Base-by-base conservation (phyloP, 345 rosid species). In the Durio zibethinus region DNA sequence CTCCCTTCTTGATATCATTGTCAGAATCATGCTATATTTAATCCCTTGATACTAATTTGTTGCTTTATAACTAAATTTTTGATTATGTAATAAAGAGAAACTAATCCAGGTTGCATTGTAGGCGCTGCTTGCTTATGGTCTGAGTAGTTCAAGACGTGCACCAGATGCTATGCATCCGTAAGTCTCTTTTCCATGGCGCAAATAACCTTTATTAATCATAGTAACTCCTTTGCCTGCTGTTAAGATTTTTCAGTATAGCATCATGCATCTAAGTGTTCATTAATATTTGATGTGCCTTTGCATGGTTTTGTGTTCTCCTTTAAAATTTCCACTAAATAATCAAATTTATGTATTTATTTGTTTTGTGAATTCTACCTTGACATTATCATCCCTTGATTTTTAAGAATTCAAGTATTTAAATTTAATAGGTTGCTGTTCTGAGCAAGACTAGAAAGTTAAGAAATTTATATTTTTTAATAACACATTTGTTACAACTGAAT, bases 121-220 rank as follows among this genome's bases (percentile, higher is more conserved):
- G 99, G 97, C 85, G 5, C 94, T 96, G 86, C 97, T 96, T 82
- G 97, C 98, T 85, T 96, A 93, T 88, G 99, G 98, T 67, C 84
- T 96, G 83, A 86, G 88, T 85, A 96, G 99, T 86, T 96, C 99
- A 82, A 93, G 97, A 80, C 99, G 97, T 63, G 99, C 97, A 48
- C 99, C 98, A 9, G 99, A 96, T 88, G 98, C 98, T 75, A 81
- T 96, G 81, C 99, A 96, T 81, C 98, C 97, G 99, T 96, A 83
- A 86, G 97, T 86, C 72, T 80, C 74, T 25, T 18, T n/a, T 68
- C 38, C 20, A 1, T 71, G 10, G 27, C 47, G 4, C 50, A 33
- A 36, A 56, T 48, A 57, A n/a, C 40, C 42, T 74, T 80, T 43
- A 6, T 73, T 48, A 23, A 35, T 73, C 15, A 47, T 67, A 29